These are phyloP conservation scores for Rhodotorula sp. DNA, from an alignment of 1,284 basidiomycete species.

Conservation along the genomic window DNA sequence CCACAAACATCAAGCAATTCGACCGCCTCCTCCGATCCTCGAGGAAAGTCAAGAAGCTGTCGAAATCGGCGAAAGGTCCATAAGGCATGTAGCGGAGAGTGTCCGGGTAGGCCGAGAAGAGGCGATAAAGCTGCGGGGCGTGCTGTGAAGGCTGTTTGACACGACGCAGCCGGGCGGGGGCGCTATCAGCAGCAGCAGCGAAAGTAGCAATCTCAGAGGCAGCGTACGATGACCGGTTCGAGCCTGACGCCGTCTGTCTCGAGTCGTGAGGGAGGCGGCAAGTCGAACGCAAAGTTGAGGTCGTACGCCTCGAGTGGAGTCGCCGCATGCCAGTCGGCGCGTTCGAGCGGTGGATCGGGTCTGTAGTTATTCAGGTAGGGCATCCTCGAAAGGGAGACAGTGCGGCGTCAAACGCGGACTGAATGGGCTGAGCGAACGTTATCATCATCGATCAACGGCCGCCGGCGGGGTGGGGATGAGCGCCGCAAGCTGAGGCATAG, in stretches of 20 bases:
- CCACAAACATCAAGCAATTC: slow-evolving; percentile 3
- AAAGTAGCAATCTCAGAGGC: neutral
- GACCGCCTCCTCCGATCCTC: slow-evolving; percentile 4
- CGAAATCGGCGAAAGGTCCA: slow-evolving; percentile 15
- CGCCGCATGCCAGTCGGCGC: neutral
- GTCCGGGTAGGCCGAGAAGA: neutral
- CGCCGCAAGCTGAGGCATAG: too few relatives aligned
- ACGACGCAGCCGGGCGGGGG: too few relatives aligned
- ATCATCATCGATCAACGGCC: too few relatives aligned
- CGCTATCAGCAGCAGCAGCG: too few relatives aligned
- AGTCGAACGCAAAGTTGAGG: slow-evolving; percentile 14
- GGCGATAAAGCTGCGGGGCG: neutral
- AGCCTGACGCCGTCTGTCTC: slow-evolving; percentile 15
- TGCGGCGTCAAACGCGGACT: neutral
- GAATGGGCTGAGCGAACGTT: too few relatives aligned
- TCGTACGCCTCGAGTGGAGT: slow-evolving; percentile 15
- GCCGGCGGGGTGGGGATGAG: too few relatives aligned
- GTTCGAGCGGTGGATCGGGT: slow-evolving; percentile 1
- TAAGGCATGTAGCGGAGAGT: slow-evolving; percentile 23
- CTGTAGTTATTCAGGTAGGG: slow-evolving; percentile 6
- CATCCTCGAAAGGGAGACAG: neutral
- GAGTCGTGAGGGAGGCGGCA: neutral
- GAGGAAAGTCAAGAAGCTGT: slow-evolving; percentile 25
- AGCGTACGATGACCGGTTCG: slow-evolving; percentile 19
- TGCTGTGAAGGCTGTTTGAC: slow-evolving; percentile 15